phyloP scores from a whole-genome alignment of 495 filamentous ascomycete genomes.

The Chaetomium cochliodes region DNA sequence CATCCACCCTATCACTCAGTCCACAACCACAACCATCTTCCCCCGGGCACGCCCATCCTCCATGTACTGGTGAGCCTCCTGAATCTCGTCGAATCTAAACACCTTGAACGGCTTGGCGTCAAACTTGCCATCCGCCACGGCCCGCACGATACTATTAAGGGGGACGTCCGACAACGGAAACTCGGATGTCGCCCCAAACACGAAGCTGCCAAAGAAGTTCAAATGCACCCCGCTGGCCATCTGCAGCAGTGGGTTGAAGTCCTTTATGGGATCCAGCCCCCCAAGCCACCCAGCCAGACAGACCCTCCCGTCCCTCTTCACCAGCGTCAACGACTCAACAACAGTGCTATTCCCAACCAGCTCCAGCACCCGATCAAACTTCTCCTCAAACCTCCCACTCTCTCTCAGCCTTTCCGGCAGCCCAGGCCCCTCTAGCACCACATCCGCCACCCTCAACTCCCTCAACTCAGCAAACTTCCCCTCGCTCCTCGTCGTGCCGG shows the following conservation, averaged over 20 bases:
- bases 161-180: background rate
- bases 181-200: constrained; percentile 2
- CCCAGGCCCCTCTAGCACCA: background rate
- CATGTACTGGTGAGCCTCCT: constrained; percentile 4
- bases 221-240: constrained; percentile 7
- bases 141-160: background rate
- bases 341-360: background rate
- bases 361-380: background rate
- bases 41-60: background rate
- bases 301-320: constrained; percentile 3
- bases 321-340: constrained; percentile 1
- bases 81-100: constrained; percentile 4
- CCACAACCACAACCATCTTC: constrained; percentile 7
- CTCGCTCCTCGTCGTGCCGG: constrained; percentile 3
- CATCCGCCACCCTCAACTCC: background rate
- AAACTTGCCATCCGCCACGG: background rate
- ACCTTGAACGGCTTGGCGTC: constrained; percentile 8
- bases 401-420: background rate
- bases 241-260: constrained; percentile 7
- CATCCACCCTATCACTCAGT: background rate
- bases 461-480: background rate
- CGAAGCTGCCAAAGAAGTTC: constrained; percentile 3
- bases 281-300: constrained; percentile 5
- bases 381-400: background rate
- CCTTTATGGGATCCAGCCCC: background rate